Base-by-base conservation (phyloP, 140 eudicot species). In the Senecio squalidus region DNA sequence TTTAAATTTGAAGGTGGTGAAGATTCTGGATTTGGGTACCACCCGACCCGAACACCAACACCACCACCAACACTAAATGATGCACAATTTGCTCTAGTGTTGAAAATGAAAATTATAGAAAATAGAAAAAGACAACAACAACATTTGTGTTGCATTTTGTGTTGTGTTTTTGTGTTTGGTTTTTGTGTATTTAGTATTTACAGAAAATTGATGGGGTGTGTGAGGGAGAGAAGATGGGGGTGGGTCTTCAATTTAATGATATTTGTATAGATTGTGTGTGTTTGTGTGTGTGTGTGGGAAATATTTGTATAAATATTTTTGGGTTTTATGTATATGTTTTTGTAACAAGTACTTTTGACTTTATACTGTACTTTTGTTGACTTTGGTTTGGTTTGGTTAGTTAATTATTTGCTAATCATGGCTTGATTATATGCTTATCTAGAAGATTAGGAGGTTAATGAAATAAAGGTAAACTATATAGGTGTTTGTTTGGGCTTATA, bases 41-140 rank as follows among this genome's bases (percentile, higher is more conserved):
- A 2, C 82, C 85, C 78, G 0, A 78, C 84, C 6, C 86, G 72
- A 1, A 69, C 60, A 9, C 87, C 88, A 18, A 77, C 81, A 45
- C 83, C 88, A 51, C 87, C 93, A 41, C 95, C 95, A 2, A 76
- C 90, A 23, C 69, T 64, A 40, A 88, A 70, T 45, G 94, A 77
- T 55, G 88, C 81, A 20, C 60, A 76, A 46, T 61, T 45, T 52
- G 64, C 61, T 63, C 59, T 64, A 27, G 60, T 26, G 9, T 60
- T 76, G 67, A 75, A 54, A 67, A 76, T 25, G 3, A 80, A 66
- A 24, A 41, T 24, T 3, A 81, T 22, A 2, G 69, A 58, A 25
- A 61, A 60, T 67, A 20, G 1, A 36, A 54, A 60, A 52, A 74
- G 54, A 21, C 33, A 45, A 62, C 39, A 59, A 21, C 33, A 45